Conservation (phyloP, 31 red algal species). For the Porphyra umbilicalis region DNA sequence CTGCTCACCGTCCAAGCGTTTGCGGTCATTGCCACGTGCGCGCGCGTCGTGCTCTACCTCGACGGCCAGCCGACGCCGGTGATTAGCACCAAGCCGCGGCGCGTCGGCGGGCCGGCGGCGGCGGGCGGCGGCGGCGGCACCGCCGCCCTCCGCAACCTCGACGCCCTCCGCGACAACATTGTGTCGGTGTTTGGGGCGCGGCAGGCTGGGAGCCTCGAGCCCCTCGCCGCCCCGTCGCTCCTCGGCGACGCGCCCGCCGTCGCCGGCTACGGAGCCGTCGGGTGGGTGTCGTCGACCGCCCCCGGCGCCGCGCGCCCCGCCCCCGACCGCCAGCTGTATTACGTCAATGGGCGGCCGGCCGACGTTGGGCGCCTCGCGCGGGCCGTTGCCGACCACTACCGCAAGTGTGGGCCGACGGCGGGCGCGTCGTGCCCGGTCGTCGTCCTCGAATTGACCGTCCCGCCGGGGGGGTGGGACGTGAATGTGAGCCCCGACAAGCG, state of each 20-base stretch:
- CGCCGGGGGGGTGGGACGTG: slow-evolving; percentile 44
- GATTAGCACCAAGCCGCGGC: slow-evolving; percentile 1
- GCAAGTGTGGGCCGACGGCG: slow-evolving; percentile 22
- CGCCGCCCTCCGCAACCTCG: neutral
- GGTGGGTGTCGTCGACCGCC: neutral
- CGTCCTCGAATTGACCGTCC: slow-evolving; percentile 48
- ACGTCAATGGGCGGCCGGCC: slow-evolving; percentile 58
- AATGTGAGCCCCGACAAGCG: slow-evolving; percentile 84
- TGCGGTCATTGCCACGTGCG: slow-evolving; percentile 36
- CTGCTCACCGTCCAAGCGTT: slow-evolving; percentile 44
- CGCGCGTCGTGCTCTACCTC: slow-evolving; percentile 27
- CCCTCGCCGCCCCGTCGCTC: neutral
- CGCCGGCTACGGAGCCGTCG: neutral
- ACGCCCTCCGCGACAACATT: neutral
- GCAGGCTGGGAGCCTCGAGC: neutral
- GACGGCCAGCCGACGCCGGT: slow-evolving; percentile 3
- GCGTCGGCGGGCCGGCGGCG: neutral
- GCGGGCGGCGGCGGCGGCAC: neutral
- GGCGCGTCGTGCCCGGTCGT: slow-evolving; percentile 32
- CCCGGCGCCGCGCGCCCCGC: neutral
- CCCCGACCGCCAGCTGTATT: slow-evolving; percentile 12
- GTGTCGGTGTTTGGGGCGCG: neutral
- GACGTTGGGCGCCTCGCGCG: slow-evolving; percentile 36
- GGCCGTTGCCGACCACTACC: slow-evolving; percentile 53
- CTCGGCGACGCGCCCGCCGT: neutral